Conservation (phyloP, 345 rosid species). For the Cardamine resedifolia region DNA sequence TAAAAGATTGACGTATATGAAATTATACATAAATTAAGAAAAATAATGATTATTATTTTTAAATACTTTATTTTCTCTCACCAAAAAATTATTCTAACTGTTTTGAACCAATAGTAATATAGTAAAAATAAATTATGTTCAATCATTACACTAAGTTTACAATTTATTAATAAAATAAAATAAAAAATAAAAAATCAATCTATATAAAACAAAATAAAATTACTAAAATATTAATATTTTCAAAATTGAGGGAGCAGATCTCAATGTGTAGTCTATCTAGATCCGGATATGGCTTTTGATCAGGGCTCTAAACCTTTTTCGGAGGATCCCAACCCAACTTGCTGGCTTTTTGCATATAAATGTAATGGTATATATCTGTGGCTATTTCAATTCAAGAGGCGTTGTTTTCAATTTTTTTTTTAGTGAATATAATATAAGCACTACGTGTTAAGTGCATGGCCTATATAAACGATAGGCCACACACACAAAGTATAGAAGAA, state of each 20-base stretch:
- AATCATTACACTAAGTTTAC: no score
- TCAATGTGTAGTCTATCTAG: not conserved
- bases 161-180: no score
- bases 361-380: not conserved
- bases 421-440: constrained; percentile 19
- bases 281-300: not conserved
- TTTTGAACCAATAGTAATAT: no score
- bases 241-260: no score
- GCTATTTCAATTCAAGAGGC: not conserved
- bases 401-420: constrained; percentile 11
- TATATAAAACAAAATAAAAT: no score
- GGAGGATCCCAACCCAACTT: not conserved
- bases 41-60: no score
- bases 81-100: no score
- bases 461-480: constrained; percentile 28
- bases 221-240: no score
- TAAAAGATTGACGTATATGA: no score
- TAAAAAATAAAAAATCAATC: no score
- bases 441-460: constrained; percentile 11
- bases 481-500: constrained; percentile 19
- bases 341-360: not conserved
- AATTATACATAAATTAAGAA: no score
- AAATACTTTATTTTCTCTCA: not conserved
- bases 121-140: no score
- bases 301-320: not conserved